Evolutionary conservation across 768 basidiomycete genomes (phyloP), one percentile per base, ranked within the genome.

Genomic region (Sutorius australiensis): DNA sequence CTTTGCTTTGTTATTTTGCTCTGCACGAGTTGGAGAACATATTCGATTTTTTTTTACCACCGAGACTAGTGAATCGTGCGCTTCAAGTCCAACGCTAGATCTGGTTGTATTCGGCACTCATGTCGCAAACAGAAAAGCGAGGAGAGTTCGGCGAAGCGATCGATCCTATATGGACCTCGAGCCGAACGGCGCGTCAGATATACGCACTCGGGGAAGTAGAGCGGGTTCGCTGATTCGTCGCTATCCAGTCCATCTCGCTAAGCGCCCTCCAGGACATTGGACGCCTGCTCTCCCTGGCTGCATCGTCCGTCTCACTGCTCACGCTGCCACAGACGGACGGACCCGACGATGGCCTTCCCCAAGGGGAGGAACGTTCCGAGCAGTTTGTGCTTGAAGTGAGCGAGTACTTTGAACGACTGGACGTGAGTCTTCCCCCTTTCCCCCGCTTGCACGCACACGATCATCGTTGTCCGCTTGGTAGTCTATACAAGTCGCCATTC

Each of bases 361-460:
- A 87, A 61, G 89, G 88, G 37, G 89, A 86, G 54, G 89, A 92
- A 68, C 78, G 89, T 33, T 89, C 87, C 13, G 88, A 92, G 64
- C 86, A 89, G 62, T 91, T 92, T 59, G 89, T 91, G 37, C 76
- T 86, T 38, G 87, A 91, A 73, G 87, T 87, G 47, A 86, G 85
- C 74, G 87, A 90, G 64, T 92, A 91, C 68, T 92, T 91, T 63
- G 85, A 90, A 60, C 83, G 86, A 27, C 75, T 92, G 9, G 85
- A 92, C 66, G 89, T 91, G 61, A 50, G 78, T 67, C 3, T 56
- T 75, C n/a, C 39, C 48, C 2, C 5, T 3, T 5, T 16, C 24
- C 37, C 37, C 27, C 31, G 16, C 46, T 30, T 34, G 46, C 34
- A 53, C 36, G 3, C 12, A 24, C n/a, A 42, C 16, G 1, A 19